Evolutionary conservation across 2,329 filamentous ascomycete species (phyloP).

Genomic region (Xylariaceae sp.): DNA sequence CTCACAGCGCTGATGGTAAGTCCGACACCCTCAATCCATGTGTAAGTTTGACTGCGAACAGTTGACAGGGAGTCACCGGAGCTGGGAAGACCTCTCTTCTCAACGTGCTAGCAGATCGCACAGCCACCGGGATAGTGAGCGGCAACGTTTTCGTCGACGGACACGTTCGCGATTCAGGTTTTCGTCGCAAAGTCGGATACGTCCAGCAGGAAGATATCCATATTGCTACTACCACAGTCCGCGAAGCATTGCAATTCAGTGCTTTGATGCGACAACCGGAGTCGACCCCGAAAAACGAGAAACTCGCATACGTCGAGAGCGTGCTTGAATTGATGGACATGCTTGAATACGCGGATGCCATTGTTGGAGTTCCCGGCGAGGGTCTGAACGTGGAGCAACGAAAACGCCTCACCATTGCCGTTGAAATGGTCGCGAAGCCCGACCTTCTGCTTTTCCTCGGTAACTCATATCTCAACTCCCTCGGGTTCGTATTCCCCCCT

Average conservation of each 20-base stretch:
- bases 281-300: conserved; percentile 63
- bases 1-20: conserved; percentile 71
- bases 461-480: not conserved
- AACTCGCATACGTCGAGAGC: conserved; percentile 76
- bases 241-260: conserved; percentile 78
- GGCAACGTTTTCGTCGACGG: conserved; percentile 69
- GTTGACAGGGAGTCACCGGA: conserved; percentile 62
- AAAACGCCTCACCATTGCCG: conserved; percentile 79
- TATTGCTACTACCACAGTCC: conserved; percentile 73
- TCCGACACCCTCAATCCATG: not conserved
- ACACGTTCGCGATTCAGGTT: conserved; percentile 64
- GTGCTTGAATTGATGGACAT: conserved; percentile 39
- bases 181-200: conserved; percentile 86
- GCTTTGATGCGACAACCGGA: conserved; percentile 78
- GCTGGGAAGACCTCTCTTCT: conserved; percentile 87
- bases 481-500: not conserved
- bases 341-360: not conserved
- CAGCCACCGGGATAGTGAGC: conserved; percentile 76
- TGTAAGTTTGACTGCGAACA: not conserved
- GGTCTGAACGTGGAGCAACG: conserved; percentile 46
- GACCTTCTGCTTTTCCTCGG: conserved; percentile 67
- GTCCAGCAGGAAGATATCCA: conserved; percentile 91
- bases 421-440: conserved; percentile 85
- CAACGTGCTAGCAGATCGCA: conserved; percentile 75
- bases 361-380: conserved; percentile 81